Percentiles rank a stretch among this genome's conserved stretches.
phyloP scores from a whole-genome alignment of 371 early-diverging fungal genomes.

The Rhizopus stolonifer region DNA sequence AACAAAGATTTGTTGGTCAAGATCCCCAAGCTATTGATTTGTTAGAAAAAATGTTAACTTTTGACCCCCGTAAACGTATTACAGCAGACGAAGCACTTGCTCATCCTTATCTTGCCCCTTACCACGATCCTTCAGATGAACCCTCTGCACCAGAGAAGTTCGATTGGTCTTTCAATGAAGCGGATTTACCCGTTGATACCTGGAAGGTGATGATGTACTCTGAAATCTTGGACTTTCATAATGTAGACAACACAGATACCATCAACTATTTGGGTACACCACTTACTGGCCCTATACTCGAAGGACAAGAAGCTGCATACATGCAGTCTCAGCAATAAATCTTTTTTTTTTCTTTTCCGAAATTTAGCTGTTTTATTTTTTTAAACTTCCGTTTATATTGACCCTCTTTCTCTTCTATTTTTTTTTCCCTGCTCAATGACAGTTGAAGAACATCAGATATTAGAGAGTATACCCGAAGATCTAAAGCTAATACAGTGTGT shows the following conservation, averaged over 20 bases:
- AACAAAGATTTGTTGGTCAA: slow-evolving; percentile 52
- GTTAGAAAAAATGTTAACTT: slow-evolving; percentile 87
- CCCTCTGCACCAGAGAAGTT: slow-evolving; percentile 79
- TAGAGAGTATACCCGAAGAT: slow-evolving; percentile 18
- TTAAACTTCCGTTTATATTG: not conserved
- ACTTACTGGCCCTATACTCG: slow-evolving; percentile 40
- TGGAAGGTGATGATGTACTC: slow-evolving; percentile 81
- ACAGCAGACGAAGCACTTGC: slow-evolving; percentile 85
- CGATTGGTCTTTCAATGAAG: slow-evolving; percentile 95
- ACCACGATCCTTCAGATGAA: slow-evolving; percentile 95
- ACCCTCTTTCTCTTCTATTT: not conserved
- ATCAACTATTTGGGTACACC: slow-evolving; percentile 38
- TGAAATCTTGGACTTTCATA: slow-evolving; percentile 70
- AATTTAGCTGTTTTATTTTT: no score
- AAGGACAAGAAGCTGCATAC: slow-evolving; percentile 31
- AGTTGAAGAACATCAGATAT: slow-evolving; percentile 1
- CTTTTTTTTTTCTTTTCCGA: slow-evolving; percentile 80
- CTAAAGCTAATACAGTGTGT: slow-evolving; percentile 19
- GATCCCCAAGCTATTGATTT: slow-evolving; percentile 80
- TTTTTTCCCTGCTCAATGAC: not conserved
- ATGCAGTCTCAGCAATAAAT: slow-evolving; percentile 39
- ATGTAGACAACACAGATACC: slow-evolving; percentile 49
- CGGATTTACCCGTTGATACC: slow-evolving; percentile 83
- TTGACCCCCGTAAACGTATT: slow-evolving; percentile 91
- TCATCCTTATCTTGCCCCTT: slow-evolving; percentile 86